Evolutionary conservation across 2,329 filamentous ascomycete species (phyloP), one percentile per base, ranked within the genome.

Genomic region (Xylariales sp.): DNA sequence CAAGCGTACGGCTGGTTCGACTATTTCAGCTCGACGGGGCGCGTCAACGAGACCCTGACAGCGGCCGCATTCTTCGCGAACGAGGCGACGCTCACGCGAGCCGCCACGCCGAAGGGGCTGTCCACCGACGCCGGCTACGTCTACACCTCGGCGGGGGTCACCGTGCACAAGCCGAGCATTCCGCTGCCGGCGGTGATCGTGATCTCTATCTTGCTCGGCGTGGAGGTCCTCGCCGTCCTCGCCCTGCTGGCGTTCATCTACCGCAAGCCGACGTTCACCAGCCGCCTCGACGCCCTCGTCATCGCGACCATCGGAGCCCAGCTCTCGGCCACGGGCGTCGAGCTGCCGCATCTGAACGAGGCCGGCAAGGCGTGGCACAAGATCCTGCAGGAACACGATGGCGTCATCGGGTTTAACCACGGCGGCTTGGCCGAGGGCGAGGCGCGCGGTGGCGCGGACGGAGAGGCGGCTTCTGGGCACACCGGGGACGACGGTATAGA

Each of bases 291-390:
- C 14, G 45, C 56, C 6, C n/a, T 59, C n/a, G n/a, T 39, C 12
- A 45, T 59, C 45, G 56, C 56, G 32, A 49, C 56, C 5, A 39
- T 59, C 16, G 56, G 56, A 7, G 56, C 56, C 10, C 56, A 59
- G 45, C 56, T 59, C 28, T 49, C 28, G 9, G 43, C 43, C 34
- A n/a, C 16, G 45, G 56, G 56, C 3, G n/a, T 36, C 2, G n/a
- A 39, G 43, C 32, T 59, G n/a, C 43, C 56, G 9, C 30, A 36
- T 36, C 56, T 49, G 12, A n/a, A 36, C 10, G 56, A 59, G 14
- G 18, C 30, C 5, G 30, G n/a, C 16, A 9, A 10, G 12, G 18
- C 14, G 45, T 32, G 28, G 10, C 46, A 39, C 32, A 6, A 41
- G 16, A 7, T 28, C n/a, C 10, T 59, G 5, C 3, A n/a, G 8